A percentile compares a stretch with the other conserved stretches of the same genome.
Conservation (phyloP, 768 basidiomycete species). For the Porpolomopsis calyptriformis region DNA sequence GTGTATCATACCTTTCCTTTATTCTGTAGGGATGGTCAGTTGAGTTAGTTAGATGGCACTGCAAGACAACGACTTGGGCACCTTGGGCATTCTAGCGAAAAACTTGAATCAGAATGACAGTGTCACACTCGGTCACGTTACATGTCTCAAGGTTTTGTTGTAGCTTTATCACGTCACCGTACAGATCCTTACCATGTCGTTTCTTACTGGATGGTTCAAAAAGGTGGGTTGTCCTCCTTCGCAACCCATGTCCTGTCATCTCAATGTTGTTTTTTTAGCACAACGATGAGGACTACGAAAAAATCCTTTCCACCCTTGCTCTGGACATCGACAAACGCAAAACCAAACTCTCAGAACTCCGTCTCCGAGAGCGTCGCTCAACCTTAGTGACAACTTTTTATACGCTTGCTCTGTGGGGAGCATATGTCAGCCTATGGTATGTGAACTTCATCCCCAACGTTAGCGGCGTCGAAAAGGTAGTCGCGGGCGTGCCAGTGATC, state of each 20-base stretch:
- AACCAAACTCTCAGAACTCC: constrained; percentile 67
- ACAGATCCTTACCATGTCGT: not conserved
- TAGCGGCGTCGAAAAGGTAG: constrained; percentile 25
- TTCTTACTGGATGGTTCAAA: not conserved
- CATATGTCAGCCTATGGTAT: constrained; percentile 70
- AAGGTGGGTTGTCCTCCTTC: not conserved
- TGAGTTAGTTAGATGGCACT: not conserved
- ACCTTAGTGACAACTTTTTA: constrained; percentile 71
- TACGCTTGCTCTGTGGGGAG: constrained; percentile 62
- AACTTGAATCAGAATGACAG: not conserved
- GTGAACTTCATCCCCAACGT: constrained; percentile 39
- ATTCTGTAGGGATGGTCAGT: not conserved
- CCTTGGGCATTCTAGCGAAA: not conserved
- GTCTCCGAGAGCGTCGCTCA: constrained; percentile 72
- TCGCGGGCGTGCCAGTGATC: constrained; percentile 48
- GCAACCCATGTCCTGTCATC: not conserved
- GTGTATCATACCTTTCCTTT: not conserved
- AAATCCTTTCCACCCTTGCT: constrained; percentile 56
- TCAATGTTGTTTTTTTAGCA: not conserved
- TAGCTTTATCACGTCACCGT: no score
- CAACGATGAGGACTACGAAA: constrained; percentile 68
- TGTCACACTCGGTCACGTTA: not conserved
- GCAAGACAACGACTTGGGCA: not conserved
- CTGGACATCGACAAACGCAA: constrained; percentile 64
- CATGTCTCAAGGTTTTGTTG: not conserved